Base-by-base conservation (phyloP, 768 basidiomycete species). In the Boletus tylopilopsis region DNA sequence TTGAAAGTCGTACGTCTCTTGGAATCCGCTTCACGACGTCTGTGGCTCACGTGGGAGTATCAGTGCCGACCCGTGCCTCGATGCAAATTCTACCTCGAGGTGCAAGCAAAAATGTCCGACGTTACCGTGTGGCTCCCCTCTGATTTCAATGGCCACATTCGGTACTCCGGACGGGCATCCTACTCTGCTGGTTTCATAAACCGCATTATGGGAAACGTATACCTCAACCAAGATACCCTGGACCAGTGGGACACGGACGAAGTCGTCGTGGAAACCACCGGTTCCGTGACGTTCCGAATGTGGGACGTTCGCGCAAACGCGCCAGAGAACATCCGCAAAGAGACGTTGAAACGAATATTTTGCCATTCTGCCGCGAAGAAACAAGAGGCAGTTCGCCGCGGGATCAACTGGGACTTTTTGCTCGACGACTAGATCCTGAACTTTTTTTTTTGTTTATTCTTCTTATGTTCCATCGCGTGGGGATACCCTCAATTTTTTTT, bases 51-150 rank as follows among this genome's bases (percentile, higher is more conserved):
- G 35, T 12, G 29, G 16, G 15, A 41, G 27, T 24, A 15, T n/a
- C 62, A 84, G 84, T 84, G 81, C 63, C 80, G 82, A 52, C 76
- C 74, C 33, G 68, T 75, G 23, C 68, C 72, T 46, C 79, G 76
- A 49, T 75, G 74, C 30, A 75, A 74, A 62, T 81, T 84, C 56
- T 79, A 78, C 64, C 75, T 90, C 42, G 81, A 86, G 64, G 71
- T 90, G 30, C 76, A 76, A 54, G 82, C 79, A 16, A 70, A 74
- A n/a, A 68, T 72, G n/a, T 84, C 88, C 34, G 78, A 87, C 58
- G 77, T 90, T 25, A 87, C 82, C 6, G 67, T 90, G 50, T 90
- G 82, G 81, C 73, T 90, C 18, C 88, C 88, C 13, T 88, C 86
- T 30, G 87, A 90, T 60, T 90, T 90, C 69, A 78, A 73, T 47